A percentile compares a stretch with the other conserved stretches of the same genome.
Conservation (phyloP, 1,284 basidiomycete species). For the Sphagnurus paluster region DNA sequence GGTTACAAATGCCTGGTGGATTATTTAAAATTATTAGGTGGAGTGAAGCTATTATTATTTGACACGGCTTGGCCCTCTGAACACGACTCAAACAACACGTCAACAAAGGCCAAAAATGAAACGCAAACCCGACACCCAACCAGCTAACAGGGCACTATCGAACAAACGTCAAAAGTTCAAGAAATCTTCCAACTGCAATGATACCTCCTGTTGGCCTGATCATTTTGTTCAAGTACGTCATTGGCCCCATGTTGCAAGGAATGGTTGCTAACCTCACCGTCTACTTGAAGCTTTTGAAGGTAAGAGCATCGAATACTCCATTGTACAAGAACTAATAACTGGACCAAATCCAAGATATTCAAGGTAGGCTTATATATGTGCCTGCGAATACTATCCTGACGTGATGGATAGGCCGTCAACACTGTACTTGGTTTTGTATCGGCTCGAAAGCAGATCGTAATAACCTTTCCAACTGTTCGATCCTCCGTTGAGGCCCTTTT, state of each 20-base stretch:
- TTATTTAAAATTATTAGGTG: too few relatives aligned
- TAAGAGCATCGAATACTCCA: background rate
- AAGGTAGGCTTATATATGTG: constrained; percentile 28
- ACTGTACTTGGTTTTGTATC: constrained; percentile 89
- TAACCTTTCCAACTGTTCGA: constrained; percentile 77
- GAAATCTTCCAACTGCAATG: background rate
- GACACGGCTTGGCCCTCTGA: too few relatives aligned
- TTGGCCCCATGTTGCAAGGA: background rate
- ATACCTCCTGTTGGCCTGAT: constrained; percentile 49
- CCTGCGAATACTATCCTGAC: background rate
- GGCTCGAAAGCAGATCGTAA: constrained; percentile 79
- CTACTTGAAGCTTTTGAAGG: constrained; percentile 18
- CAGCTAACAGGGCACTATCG: background rate
- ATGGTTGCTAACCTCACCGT: background rate
- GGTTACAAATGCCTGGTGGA: too few relatives aligned
- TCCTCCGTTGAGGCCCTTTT: constrained; percentile 78
- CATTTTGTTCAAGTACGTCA: constrained; percentile 56
- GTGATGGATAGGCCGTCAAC: constrained; percentile 70
- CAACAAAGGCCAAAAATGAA: constrained; percentile 8
- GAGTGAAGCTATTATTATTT: too few relatives aligned
- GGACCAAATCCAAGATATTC: constrained; percentile 32
- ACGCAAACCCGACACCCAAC: constrained; percentile 8
- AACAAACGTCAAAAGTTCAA: constrained; percentile 4
- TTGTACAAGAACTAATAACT: background rate
- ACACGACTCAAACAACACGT: constrained; percentile 10